Conservation (phyloP, 176 grass and related monocot species). For the Chrysopogon serrulatus region DNA sequence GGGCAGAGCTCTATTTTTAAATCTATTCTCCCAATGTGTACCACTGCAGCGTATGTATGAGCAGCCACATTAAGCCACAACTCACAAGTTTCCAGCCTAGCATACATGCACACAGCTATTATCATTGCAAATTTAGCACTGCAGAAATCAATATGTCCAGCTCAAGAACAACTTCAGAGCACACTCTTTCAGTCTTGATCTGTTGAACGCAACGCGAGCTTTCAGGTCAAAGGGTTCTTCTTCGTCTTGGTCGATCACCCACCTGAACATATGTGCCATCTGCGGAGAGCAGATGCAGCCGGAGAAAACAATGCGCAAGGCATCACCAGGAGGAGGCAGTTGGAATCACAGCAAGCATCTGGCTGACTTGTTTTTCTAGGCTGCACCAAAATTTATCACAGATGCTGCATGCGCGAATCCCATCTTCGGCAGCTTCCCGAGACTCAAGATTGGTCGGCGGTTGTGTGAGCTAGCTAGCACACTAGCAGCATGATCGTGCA, state of each 20-base stretch:
- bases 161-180: neutral
- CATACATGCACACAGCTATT: neutral
- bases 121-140: neutral
- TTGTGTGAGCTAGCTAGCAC: neutral
- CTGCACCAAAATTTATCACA: conserved; percentile 22
- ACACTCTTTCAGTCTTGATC: neutral
- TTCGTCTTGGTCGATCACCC: neutral
- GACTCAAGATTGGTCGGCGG: conserved; percentile 28
- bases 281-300: conserved; percentile 1
- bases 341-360: conserved; percentile 24
- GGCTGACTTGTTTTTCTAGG: conserved; percentile 15
- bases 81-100: neutral
- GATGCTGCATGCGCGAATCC: neutral
- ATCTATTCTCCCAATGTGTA: neutral
- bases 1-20: neutral
- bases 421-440: neutral
- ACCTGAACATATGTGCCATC: conserved; percentile 32
- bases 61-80: neutral
- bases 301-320: conserved; percentile 11
- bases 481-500: conserved; percentile 8
- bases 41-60: too few species aligned
- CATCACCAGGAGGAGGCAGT: conserved; percentile 22
- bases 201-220: neutral
- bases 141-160: neutral
- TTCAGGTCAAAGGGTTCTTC: conserved; percentile 10